phyloP scores from a whole-genome alignment of 495 filamentous ascomycete genomes.

The Lasiosphaeria ovina region DNA sequence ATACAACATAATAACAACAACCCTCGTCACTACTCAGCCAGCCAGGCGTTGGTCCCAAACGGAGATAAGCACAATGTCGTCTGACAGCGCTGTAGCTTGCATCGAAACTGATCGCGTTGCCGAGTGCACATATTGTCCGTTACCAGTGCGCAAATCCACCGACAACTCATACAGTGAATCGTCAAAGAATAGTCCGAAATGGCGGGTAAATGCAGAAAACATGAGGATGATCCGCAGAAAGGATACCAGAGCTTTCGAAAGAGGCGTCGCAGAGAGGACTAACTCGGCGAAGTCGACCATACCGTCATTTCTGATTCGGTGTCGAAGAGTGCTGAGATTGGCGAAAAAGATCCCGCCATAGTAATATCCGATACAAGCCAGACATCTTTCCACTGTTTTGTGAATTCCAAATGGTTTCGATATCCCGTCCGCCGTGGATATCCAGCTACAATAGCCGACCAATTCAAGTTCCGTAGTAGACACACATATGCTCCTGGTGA shows the following conservation, averaged over 20 bases:
- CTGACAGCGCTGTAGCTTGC: too few relatives aligned
- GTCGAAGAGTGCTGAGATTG: slow-evolving; percentile 19
- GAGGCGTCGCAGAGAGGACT: neutral
- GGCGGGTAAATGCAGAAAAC: slow-evolving; percentile 20
- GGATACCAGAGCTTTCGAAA: neutral
- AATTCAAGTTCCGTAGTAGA: slow-evolving; percentile 26
- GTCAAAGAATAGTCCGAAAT: slow-evolving; percentile 13
- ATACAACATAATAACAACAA: too few relatives aligned
- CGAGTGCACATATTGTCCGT: neutral
- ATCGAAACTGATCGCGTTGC: neutral
- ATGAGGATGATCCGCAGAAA: slow-evolving; percentile 11
- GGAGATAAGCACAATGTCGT: neutral
- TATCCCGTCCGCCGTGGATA: slow-evolving; percentile 31
- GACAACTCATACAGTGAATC: neutral
- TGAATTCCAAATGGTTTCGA: slow-evolving; percentile 31
- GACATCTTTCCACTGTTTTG: slow-evolving; percentile 15
- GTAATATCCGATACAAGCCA: slow-evolving; percentile 19
- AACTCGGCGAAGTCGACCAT: slow-evolving; percentile 5
- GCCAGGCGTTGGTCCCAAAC: too few relatives aligned
- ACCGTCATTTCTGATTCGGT: slow-evolving; percentile 18
- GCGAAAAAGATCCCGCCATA: slow-evolving; percentile 9
- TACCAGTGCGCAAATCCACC: neutral
- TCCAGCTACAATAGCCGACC: slow-evolving; percentile 31
- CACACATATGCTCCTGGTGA: slow-evolving; percentile 30
- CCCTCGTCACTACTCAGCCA: too few relatives aligned